Evolutionary conservation across 2,329 filamentous ascomycete species (phyloP).

Genomic region (Berkeleyomyces rouxiae): DNA sequence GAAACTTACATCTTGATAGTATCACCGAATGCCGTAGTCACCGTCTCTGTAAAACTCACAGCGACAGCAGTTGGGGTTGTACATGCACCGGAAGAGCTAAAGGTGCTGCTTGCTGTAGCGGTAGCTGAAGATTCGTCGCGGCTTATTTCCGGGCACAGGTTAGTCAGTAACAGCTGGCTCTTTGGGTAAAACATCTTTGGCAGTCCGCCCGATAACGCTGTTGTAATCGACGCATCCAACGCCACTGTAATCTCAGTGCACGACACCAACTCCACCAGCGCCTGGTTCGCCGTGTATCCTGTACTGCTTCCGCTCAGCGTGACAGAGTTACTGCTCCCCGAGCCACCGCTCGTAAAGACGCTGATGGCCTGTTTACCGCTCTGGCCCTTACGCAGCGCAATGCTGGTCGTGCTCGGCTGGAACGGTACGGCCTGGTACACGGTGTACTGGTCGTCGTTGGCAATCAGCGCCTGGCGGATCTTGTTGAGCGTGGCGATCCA

Average conservation of each 20-base stretch:
- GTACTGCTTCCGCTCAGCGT: conserved; percentile 11
- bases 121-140: not conserved
- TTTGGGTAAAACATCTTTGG: conserved; percentile 14
- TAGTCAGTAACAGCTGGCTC: conserved; percentile 7
- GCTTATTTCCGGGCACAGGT: conserved; percentile 7
- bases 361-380: conserved; percentile 13
- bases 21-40: conserved; percentile 29
- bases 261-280: conserved; percentile 12
- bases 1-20: conserved; percentile 32
- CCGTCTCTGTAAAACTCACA: conserved; percentile 28
- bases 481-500: conserved; percentile 13
- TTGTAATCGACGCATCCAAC: conserved; percentile 12
- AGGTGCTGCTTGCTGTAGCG: not conserved
- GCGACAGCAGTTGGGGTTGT: conserved; percentile 21
- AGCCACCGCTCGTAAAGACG: conserved; percentile 13
- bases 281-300: conserved; percentile 11
- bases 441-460: conserved; percentile 10
- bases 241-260: conserved; percentile 11
- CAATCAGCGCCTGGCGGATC: conserved; percentile 10
- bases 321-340: conserved; percentile 10
- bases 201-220: conserved; percentile 11
- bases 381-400: conserved; percentile 13
- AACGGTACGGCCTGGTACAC: conserved; percentile 14
- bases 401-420: conserved; percentile 10
- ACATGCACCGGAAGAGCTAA: conserved; percentile 17